These are phyloP conservation scores for Paramecium octaurelia DNA, from an alignment of 73 alveolate species.

Conservation along the genomic window DNA sequence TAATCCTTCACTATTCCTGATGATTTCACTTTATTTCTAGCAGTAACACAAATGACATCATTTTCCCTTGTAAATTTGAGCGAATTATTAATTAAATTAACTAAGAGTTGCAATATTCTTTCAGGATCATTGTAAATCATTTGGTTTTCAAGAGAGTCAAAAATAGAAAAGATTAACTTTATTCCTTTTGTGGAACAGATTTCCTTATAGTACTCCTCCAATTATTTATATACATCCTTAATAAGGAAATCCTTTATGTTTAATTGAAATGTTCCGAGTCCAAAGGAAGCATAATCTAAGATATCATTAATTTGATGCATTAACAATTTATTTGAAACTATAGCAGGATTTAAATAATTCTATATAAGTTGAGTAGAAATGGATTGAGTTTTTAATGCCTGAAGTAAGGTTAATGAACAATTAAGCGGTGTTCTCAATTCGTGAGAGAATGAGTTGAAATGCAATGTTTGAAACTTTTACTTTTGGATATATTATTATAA, in stretches of 20 bases:
- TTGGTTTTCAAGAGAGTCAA: not conserved
- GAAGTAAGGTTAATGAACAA: conserved; percentile 37
- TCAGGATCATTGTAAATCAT: conserved; percentile 20
- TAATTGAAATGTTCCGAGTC: conserved; percentile 32
- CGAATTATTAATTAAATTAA: conserved; percentile 55
- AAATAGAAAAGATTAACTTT: not conserved
- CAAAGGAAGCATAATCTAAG: conserved; percentile 56
- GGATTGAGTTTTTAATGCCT: conserved; percentile 14
- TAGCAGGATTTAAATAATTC: conserved; percentile 34
- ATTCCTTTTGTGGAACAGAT: conserved; percentile 16
- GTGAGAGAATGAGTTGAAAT: conserved; percentile 55
- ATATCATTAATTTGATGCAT: conserved; percentile 58
- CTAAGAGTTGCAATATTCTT: conserved; percentile 44
- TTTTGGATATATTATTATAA: not conserved
- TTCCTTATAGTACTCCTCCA: not conserved
- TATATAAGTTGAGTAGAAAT: not conserved
- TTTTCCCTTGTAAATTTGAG: conserved; percentile 57
- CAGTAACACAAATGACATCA: conserved; percentile 5
- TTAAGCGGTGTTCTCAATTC: conserved; percentile 63
- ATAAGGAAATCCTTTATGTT: not conserved
- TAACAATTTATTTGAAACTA: conserved; percentile 33
- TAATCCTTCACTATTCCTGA: not conserved
- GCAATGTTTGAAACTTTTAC: conserved; percentile 4
- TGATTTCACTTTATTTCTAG: not conserved
- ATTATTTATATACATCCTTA: not conserved